These are phyloP conservation scores for Camelina sativa DNA, from an alignment of 345 rosid genomes.

Conservation along the genomic window DNA sequence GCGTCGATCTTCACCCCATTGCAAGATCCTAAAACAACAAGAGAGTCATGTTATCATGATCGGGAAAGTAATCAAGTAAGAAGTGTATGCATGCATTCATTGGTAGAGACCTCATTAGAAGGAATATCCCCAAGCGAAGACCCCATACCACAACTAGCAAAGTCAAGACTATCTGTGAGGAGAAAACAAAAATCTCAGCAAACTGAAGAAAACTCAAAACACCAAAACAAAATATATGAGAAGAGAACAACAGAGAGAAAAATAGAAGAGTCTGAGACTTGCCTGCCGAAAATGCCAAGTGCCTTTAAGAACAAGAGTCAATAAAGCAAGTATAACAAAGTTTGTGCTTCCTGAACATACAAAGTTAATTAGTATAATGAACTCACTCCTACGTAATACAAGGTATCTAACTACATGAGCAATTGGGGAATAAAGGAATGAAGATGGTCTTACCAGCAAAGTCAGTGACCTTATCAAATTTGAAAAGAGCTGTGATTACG, in stretches of 20 bases:
- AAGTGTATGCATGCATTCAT: neutral
- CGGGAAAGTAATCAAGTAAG: neutral
- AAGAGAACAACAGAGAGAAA: neutral
- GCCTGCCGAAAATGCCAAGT: conserved; percentile 96
- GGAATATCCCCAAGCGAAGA: conserved; percentile 79
- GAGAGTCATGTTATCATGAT: neutral
- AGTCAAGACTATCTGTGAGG: conserved; percentile 70
- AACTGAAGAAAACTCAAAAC: conserved; percentile 20
- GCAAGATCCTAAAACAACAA: conserved; percentile 59
- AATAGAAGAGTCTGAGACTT: conserved; percentile 2
- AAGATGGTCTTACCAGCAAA: conserved; percentile 65
- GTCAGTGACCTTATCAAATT: conserved; percentile 89
- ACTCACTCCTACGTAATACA: neutral
- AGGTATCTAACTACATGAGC: neutral
- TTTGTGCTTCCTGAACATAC: conserved; percentile 81
- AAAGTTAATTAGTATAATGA: neutral
- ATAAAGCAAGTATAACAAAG: conserved; percentile 69
- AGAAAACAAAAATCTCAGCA: neutral
- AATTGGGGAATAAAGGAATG: neutral
- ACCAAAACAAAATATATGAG: conserved; percentile 1
- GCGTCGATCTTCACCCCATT: conserved; percentile 97
- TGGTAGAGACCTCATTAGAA: conserved; percentile 70
- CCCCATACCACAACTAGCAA: conserved; percentile 78
- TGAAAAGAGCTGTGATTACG: conserved; percentile 75
- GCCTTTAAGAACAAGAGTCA: conserved; percentile 75